phyloP scores from a whole-genome alignment of 2,329 filamentous ascomycete genomes.

The Penicillium sp. region DNA sequence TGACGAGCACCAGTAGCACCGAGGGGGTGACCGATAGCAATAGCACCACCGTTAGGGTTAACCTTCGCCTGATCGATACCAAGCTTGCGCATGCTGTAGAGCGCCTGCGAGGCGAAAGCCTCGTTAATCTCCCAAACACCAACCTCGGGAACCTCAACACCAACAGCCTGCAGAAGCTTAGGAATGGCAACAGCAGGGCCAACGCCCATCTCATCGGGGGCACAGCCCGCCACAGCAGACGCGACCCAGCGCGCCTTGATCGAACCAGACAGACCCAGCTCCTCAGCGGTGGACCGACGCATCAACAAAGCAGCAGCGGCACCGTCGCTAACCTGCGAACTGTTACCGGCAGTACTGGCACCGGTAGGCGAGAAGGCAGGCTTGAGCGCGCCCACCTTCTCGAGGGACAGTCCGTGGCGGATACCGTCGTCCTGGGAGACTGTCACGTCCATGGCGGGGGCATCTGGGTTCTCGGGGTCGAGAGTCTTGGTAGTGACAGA shows the following conservation, averaged over 20 bases:
- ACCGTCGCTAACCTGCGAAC: conserved; percentile 81
- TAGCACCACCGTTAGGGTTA: conserved; percentile 90
- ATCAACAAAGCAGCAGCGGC: conserved; percentile 82
- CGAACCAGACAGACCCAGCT: conserved; percentile 65
- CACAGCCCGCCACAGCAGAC: conserved; percentile 72
- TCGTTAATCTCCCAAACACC: conserved; percentile 94
- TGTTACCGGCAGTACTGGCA: conserved; percentile 80
- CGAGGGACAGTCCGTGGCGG: conserved; percentile 63
- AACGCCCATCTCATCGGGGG: conserved; percentile 91
- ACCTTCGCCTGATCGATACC: conserved; percentile 66
- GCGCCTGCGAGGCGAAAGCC: conserved; percentile 64
- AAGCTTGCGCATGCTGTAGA: conserved; percentile 68
- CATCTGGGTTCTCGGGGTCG: conserved; percentile 62
- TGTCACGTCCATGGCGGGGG: conserved; percentile 58
- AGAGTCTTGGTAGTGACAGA: conserved; percentile 71
- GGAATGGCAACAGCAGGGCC: conserved; percentile 86
- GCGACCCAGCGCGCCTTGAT: conserved; percentile 84
- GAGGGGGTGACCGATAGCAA: conserved; percentile 88
- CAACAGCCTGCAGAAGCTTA: conserved; percentile 69
- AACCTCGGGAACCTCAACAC: conserved; percentile 67
- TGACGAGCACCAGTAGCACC: conserved; percentile 85
- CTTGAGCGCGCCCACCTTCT: conserved; percentile 76
- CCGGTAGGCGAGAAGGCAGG: conserved; percentile 78
- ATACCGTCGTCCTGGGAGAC: conserved; percentile 83
- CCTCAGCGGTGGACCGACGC: conserved; percentile 74